Evolutionary conservation across 1,284 basidiomycete species (phyloP).

Genomic region (Sanguinoderma infundibulare): DNA sequence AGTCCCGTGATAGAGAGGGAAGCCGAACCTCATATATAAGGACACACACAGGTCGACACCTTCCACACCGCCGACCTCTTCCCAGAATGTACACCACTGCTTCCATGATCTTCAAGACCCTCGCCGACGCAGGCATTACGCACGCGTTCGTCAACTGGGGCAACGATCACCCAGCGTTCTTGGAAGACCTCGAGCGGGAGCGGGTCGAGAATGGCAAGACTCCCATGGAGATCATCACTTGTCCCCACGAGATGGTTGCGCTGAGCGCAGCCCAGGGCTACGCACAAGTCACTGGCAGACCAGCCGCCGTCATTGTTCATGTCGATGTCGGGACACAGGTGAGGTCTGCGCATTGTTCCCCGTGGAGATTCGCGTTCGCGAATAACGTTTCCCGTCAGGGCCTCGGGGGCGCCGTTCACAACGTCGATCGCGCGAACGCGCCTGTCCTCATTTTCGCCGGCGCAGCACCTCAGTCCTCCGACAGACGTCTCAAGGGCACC

Average conservation of each 20-base stretch:
- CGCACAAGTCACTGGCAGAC: conserved; percentile 64
- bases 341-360: conserved; percentile 1
- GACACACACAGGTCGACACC: too few relatives aligned
- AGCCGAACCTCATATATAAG: too few relatives aligned
- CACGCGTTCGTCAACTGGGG: conserved; percentile 80
- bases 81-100: conserved; percentile 57
- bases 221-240: conserved; percentile 57
- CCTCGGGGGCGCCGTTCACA: conserved; percentile 70
- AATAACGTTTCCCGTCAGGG: conserved; percentile 7
- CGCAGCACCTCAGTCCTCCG: conserved; percentile 60
- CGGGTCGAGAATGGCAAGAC: conserved; percentile 46
- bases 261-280: conserved; percentile 74
- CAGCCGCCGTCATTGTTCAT: conserved; percentile 73
- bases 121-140: conserved; percentile 65
- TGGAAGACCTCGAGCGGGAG: conserved; percentile 69
- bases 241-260: conserved; percentile 79
- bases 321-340: conserved; percentile 78
- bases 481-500: conserved; percentile 60
- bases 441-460: conserved; percentile 76
- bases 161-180: conserved; percentile 70
- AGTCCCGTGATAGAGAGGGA: too few relatives aligned
- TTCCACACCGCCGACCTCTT: too few relatives aligned
- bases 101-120: conserved; percentile 59
- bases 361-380: neutral
- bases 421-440: conserved; percentile 62